Percentiles rank a stretch among this genome's conserved stretches.
These are phyloP conservation scores for Penicillium pulvis DNA, from an alignment of 495 filamentous ascomycete genomes.

Conservation along the genomic window DNA sequence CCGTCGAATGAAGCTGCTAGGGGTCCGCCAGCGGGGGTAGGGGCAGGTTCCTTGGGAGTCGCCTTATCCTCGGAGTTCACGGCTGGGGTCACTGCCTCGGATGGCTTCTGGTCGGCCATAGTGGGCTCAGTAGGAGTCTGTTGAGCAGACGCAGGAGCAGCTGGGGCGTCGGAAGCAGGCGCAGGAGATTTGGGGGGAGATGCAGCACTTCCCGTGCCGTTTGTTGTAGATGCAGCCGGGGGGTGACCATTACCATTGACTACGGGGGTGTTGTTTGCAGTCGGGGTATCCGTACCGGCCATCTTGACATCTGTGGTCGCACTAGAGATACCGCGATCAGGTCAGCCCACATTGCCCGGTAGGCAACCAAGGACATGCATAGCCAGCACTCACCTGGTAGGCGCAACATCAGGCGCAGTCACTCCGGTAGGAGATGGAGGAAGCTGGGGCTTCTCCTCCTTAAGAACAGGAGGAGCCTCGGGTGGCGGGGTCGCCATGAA, in stretches of 20 bases:
- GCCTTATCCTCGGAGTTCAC: slow-evolving; percentile 1
- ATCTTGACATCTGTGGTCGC: slow-evolving; percentile 25
- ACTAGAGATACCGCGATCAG: slow-evolving; percentile 19
- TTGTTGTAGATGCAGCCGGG: slow-evolving; percentile 25
- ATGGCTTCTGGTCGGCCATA: slow-evolving; percentile 11
- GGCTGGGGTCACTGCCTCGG: slow-evolving; percentile 3
- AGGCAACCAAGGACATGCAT: slow-evolving; percentile 10
- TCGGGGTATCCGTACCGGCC: slow-evolving; percentile 17
- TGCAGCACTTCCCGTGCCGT: slow-evolving; percentile 33
- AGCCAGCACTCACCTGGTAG: slow-evolving; percentile 30
- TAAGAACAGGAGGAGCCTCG: slow-evolving; percentile 38
- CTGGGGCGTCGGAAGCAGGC: slow-evolving; percentile 11
- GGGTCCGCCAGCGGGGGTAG: neutral
- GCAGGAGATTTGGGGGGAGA: slow-evolving; percentile 41
- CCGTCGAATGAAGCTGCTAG: slow-evolving; percentile 10
- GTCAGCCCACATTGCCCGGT: slow-evolving; percentile 17
- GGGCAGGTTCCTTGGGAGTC: neutral
- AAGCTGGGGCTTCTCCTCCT: slow-evolving; percentile 52
- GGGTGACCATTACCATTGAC: slow-evolving; percentile 36
- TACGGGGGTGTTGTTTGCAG: slow-evolving; percentile 15
- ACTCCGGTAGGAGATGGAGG: slow-evolving; percentile 44
- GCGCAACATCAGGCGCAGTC: slow-evolving; percentile 33
- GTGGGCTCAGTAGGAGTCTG: slow-evolving; percentile 9
- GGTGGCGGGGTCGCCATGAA: slow-evolving; percentile 54
- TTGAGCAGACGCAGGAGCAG: slow-evolving; percentile 15